Conservation (phyloP, 768 basidiomycete species). For the Thelephora ganbajun region DNA sequence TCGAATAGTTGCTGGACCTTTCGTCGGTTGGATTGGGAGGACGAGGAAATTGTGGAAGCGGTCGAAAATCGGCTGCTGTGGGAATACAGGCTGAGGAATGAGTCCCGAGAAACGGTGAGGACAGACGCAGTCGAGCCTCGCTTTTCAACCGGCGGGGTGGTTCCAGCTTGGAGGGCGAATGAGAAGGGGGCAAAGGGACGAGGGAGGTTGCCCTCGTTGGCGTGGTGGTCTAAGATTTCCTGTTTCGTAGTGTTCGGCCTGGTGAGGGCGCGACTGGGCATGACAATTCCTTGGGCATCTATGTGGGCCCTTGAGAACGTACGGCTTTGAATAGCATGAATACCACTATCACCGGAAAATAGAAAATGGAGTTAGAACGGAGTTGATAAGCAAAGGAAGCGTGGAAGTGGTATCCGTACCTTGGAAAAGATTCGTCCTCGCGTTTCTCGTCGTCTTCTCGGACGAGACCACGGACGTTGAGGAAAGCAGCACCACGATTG, state of each 20-base stretch:
- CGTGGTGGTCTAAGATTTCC: constrained; percentile 31
- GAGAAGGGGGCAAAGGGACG: constrained; percentile 28
- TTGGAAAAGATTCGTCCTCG: constrained; percentile 7
- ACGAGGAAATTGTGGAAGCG: constrained; percentile 7
- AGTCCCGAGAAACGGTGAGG: constrained; percentile 11
- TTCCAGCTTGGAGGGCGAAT: constrained; percentile 10
- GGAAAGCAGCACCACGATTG: constrained; percentile 27
- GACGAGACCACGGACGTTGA: constrained; percentile 34
- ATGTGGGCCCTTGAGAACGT: constrained; percentile 30
- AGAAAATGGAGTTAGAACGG: background rate
- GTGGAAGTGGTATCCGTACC: constrained; percentile 1
- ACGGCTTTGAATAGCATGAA: constrained; percentile 6
- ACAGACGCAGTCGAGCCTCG: constrained; percentile 7
- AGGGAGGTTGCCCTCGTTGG: constrained; percentile 27
- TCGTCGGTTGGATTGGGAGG: constrained; percentile 19
- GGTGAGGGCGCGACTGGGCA: constrained; percentile 37
- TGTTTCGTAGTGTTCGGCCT: constrained; percentile 23
- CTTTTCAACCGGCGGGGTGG: background rate
- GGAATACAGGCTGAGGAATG: constrained; percentile 8
- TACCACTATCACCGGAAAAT: background rate
- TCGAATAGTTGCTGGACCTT: constrained; percentile 52
- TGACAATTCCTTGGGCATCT: constrained; percentile 26
- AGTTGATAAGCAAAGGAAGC: background rate
- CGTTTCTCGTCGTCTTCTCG: constrained; percentile 16
- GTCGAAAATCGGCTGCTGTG: constrained; percentile 8